phyloP scores from a whole-genome alignment of 1,284 basidiomycete species.

The Ganoderma sp. region DNA sequence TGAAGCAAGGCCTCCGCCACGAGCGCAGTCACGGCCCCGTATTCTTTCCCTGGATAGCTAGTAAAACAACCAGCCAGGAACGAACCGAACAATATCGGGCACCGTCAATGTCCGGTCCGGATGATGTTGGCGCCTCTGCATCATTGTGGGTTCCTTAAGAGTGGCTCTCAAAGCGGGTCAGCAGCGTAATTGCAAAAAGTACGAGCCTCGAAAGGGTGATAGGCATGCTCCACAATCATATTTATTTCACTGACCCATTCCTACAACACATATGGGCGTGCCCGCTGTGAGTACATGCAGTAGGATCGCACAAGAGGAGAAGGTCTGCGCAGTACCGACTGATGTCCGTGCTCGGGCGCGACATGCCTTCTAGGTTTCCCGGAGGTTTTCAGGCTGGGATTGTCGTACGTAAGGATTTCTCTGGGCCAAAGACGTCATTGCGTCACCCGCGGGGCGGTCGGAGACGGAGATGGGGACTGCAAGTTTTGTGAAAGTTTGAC shows the following conservation, averaged over 20 bases:
- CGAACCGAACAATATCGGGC: not conserved
- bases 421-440: not conserved
- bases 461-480: conserved; percentile 2
- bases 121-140: not conserved
- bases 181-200: not conserved
- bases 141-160: not conserved
- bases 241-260: not conserved
- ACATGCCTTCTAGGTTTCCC: conserved; percentile 10
- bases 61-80: not conserved
- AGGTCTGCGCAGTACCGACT: conserved; percentile 10
- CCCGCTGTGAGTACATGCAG: not conserved
- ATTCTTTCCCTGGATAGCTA: not conserved
- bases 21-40: conserved; percentile 8
- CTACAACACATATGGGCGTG: not conserved
- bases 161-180: not conserved
- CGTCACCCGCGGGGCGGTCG: conserved; percentile 1
- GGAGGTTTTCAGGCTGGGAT: conserved; percentile 12
- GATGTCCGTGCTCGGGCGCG: conserved; percentile 1
- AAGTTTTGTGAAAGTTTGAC: conserved; percentile 2
- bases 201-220: not conserved
- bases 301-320: conserved; percentile 2
- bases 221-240: not conserved
- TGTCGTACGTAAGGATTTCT: not conserved
- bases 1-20: conserved; percentile 18
- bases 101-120: not conserved